Conservation (phyloP, 73 alveolate species). For the Paramecium biaurelia region DNA sequence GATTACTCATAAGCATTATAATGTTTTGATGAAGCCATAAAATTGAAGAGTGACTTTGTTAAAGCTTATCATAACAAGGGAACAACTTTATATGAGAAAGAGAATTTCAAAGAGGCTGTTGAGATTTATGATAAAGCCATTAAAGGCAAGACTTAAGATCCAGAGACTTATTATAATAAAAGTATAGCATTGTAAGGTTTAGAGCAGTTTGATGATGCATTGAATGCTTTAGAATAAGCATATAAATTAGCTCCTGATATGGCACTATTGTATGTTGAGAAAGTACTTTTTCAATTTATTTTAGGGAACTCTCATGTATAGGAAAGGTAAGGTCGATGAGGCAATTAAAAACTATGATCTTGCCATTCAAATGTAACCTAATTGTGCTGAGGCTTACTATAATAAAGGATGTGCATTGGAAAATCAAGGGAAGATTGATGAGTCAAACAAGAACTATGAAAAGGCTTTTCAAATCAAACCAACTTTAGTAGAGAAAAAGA, state of each 20-base stretch:
- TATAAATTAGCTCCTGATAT: slow-evolving; percentile 34
- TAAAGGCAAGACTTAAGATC: slow-evolving; percentile 30
- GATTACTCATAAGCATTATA: not conserved
- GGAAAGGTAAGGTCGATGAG: slow-evolving; percentile 49
- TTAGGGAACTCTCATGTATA: slow-evolving; percentile 45
- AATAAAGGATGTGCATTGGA: slow-evolving; percentile 56
- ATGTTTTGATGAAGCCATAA: slow-evolving; percentile 58
- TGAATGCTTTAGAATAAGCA: slow-evolving; percentile 31
- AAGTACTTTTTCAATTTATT: not conserved
- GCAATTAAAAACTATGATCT: slow-evolving; percentile 34
- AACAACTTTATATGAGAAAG: slow-evolving; percentile 33
- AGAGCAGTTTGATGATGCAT: slow-evolving; percentile 43
- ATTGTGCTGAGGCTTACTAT: slow-evolving; percentile 59
- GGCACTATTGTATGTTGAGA: slow-evolving; percentile 43
- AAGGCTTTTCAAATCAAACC: slow-evolving; percentile 46
- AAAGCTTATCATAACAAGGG: slow-evolving; percentile 60
- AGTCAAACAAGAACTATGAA: slow-evolving; percentile 19
- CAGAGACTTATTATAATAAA: slow-evolving; percentile 34
- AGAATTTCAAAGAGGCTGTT: slow-evolving; percentile 19
- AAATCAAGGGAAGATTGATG: slow-evolving; percentile 47
- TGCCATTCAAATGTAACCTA: not conserved
- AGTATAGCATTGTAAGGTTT: slow-evolving; percentile 18
- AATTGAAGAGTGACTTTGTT: slow-evolving; percentile 40
- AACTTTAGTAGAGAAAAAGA: slow-evolving; percentile 21
- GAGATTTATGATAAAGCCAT: slow-evolving; percentile 40